A percentile compares a stretch with the other conserved stretches of the same genome.
Conservation (phyloP, 192 early-diverging fungal species). For the Coemansia sp. region DNA sequence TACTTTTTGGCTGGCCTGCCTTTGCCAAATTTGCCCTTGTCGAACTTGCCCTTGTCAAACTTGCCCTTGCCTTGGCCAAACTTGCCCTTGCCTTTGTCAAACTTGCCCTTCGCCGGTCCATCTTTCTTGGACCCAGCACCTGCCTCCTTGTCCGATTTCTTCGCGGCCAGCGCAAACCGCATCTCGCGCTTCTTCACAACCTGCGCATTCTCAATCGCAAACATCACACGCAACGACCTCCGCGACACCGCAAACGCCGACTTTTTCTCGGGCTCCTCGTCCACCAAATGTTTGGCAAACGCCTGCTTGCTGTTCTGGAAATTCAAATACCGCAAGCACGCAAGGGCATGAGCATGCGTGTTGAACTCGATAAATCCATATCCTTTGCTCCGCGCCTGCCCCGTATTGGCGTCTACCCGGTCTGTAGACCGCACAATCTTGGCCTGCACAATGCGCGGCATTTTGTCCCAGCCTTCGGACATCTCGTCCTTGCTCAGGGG, state of each 20-base stretch:
- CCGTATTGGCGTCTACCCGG: constrained; percentile 71
- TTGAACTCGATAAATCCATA: constrained; percentile 93
- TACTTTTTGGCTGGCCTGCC: no score
- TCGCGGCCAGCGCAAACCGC: constrained; percentile 17
- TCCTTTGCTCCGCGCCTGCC: constrained; percentile 73
- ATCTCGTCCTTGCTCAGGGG: constrained; percentile 62
- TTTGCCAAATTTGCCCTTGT: no score
- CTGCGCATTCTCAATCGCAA: constrained; percentile 85
- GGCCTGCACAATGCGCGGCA: constrained; percentile 65
- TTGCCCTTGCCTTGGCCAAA: no score
- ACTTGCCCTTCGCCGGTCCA: no score
- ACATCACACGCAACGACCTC: constrained; percentile 67
- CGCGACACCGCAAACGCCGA: constrained; percentile 35
- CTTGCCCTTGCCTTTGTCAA: no score
- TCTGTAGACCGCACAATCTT: constrained; percentile 81
- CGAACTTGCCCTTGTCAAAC: no score
- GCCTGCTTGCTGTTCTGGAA: constrained; percentile 68
- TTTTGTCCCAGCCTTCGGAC: constrained; percentile 63
- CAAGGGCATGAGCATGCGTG: constrained; percentile 86
- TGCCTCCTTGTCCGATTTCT: constrained; percentile 6
- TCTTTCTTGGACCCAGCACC: background rate
- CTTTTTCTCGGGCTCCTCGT: constrained; percentile 21
- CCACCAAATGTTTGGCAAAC: constrained; percentile 57
- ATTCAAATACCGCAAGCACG: constrained; percentile 88
- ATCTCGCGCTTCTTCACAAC: constrained; percentile 72